Percentiles rank a stretch among this genome's conserved stretches.
phyloP scores from a whole-genome alignment of 1,139 yeast species.

The Taiozyma sp. region DNA sequence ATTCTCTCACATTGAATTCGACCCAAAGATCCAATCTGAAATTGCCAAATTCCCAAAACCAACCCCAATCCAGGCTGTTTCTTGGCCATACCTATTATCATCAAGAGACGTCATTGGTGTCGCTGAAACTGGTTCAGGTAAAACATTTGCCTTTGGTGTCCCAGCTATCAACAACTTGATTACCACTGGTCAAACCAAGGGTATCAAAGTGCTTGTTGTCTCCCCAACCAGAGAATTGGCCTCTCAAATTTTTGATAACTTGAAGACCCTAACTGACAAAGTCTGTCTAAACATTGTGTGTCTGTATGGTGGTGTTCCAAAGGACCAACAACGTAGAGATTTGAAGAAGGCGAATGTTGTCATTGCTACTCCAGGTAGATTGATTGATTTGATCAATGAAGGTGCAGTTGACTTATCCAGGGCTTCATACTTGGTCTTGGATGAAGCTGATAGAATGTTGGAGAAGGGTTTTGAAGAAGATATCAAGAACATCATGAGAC shows the following conservation, averaged over 20 bases:
- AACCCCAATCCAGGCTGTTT: constrained; percentile 93
- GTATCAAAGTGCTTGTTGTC: constrained; percentile 74
- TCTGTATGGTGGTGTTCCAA: constrained; percentile 96
- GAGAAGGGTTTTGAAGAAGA: constrained; percentile 98
- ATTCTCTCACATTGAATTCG: constrained; percentile 59
- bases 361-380: constrained; percentile 96
- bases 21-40: constrained; percentile 49
- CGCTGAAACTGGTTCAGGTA: constrained; percentile 98
- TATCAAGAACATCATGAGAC: constrained; percentile 82
- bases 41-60: constrained; percentile 78
- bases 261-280: constrained; percentile 59
- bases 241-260: constrained; percentile 85
- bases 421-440: constrained; percentile 80
- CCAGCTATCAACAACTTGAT: constrained; percentile 83
- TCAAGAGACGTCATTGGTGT: constrained; percentile 93
- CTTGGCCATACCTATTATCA: constrained; percentile 89
- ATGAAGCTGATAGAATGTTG: constrained; percentile 98
- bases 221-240: constrained; percentile 99
- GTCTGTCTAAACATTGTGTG: constrained; percentile 73
- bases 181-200: constrained; percentile 29
- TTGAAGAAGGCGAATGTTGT: constrained; percentile 68
- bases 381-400: constrained; percentile 86
- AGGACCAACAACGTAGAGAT: constrained; percentile 79
- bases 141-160: constrained; percentile 95
- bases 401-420: constrained; percentile 69